Conservation (phyloP, 805 yeast species). For the Kurtzmaniella fragi region DNA sequence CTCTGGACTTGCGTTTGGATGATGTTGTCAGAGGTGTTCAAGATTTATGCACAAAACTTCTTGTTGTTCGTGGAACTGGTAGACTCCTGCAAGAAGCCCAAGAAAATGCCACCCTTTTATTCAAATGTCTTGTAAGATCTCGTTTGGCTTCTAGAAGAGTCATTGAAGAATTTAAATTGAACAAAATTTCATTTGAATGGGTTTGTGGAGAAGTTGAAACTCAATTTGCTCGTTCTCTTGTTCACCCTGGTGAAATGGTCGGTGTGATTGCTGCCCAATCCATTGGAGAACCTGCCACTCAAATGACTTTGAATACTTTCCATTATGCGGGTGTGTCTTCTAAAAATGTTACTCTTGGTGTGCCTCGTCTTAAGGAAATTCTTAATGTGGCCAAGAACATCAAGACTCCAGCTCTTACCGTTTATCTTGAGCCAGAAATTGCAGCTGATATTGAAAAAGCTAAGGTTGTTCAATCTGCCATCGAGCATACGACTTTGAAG, state of each 20-base stretch:
- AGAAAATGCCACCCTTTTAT: conserved; percentile 81
- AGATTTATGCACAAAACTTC: conserved; percentile 58
- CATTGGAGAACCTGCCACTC: conserved; percentile 97
- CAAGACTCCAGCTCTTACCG: conserved; percentile 98
- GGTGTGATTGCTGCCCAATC: conserved; percentile 98
- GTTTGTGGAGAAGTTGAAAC: conserved; percentile 90
- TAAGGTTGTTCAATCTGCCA: conserved; percentile 91
- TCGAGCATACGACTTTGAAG: conserved; percentile 91
- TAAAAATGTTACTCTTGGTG: conserved; percentile 94
- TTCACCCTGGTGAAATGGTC: conserved; percentile 98
- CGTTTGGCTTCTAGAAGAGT: conserved; percentile 88
- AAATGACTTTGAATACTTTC: conserved; percentile 96
- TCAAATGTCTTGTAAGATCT: conserved; percentile 90
- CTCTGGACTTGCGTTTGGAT: conserved; percentile 81
- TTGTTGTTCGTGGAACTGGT: conserved; percentile 80
- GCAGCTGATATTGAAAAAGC: conserved; percentile 91
- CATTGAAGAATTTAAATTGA: conserved; percentile 83
- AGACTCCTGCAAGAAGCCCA: conserved; percentile 78
- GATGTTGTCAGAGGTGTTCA: conserved; percentile 75
- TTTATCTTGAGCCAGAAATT: conserved; percentile 75
- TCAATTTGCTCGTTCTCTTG: conserved; percentile 86
- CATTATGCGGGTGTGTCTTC: conserved; percentile 98
- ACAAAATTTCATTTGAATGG: conserved; percentile 89
- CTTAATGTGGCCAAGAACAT: conserved; percentile 96
- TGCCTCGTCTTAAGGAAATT: conserved; percentile 96